Evolutionary conservation across 73 alveolate genomes (phyloP).

Genomic region (Breviolum minutum): DNA sequence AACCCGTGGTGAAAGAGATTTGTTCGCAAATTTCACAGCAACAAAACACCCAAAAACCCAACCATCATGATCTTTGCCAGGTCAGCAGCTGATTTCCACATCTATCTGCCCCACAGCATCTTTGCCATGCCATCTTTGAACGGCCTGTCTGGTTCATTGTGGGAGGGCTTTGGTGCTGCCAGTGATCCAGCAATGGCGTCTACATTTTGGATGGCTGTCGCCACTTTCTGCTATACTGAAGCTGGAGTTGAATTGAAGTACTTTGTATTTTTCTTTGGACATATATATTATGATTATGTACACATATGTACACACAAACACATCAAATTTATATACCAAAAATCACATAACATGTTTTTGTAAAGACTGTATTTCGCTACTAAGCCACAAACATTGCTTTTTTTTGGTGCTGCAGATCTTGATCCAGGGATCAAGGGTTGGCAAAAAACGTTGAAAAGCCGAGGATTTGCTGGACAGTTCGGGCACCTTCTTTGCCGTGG

Average conservation of each 20-base stretch:
- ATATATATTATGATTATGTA: too few relatives aligned
- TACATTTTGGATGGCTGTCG: slow-evolving; percentile 78
- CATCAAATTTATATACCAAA: too few relatives aligned
- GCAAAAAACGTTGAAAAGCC: too few relatives aligned
- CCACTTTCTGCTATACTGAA: slow-evolving; percentile 48
- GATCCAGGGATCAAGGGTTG: background rate
- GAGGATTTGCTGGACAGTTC: slow-evolving; percentile 45
- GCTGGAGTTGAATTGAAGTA: background rate
- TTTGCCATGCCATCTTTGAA: slow-evolving; percentile 27
- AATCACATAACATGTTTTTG: too few relatives aligned
- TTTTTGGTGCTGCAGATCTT: background rate
- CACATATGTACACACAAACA: too few relatives aligned
- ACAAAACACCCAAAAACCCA: too few relatives aligned
- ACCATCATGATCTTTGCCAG: background rate
- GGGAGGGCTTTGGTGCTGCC: slow-evolving; percentile 47
- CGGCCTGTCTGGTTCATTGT: slow-evolving; percentile 51
- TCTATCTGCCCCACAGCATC: slow-evolving; percentile 64
- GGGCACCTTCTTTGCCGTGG: slow-evolving; percentile 77
- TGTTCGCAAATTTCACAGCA: too few relatives aligned
- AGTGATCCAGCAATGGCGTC: slow-evolving; percentile 8
- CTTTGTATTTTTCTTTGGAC: too few relatives aligned
- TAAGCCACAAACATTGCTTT: too few relatives aligned
- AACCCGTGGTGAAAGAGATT: too few relatives aligned
- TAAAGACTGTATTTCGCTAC: too few relatives aligned
- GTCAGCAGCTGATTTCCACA: slow-evolving; percentile 45